Conservation (phyloP, 1,139 yeast species). For the Debaryomyces robertsiae region DNA sequence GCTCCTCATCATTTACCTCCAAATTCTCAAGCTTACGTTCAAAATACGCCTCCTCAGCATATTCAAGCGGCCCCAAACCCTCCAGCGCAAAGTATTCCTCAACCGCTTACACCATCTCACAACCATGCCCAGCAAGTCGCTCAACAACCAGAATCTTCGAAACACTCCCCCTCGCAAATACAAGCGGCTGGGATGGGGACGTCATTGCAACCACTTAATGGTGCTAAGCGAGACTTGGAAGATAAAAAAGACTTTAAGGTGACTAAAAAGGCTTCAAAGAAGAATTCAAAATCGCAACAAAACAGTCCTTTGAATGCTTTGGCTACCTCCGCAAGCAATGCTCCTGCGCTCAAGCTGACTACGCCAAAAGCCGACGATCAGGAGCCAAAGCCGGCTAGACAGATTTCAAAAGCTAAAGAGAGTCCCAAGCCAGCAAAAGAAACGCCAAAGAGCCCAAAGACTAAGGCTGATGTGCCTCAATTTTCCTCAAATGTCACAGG, state of each 20-base stretch:
- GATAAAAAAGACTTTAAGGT: constrained; percentile 31
- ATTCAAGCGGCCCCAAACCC: constrained; percentile 11
- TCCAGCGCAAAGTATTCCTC: constrained; percentile 13
- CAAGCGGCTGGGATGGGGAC: constrained; percentile 8
- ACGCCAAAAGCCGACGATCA: constrained; percentile 5
- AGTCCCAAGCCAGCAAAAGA: constrained; percentile 14
- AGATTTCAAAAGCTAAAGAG: constrained; percentile 14
- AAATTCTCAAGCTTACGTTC: constrained; percentile 11
- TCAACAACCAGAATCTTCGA: constrained; percentile 11
- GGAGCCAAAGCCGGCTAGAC: constrained; percentile 1
- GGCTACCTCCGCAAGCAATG: constrained; percentile 15
- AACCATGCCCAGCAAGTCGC: constrained; percentile 12
- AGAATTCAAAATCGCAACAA: constrained; percentile 22
- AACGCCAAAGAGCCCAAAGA: constrained; percentile 10
- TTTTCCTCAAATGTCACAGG: constrained; percentile 28
- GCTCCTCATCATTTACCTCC: constrained; percentile 7
- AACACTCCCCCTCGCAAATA: constrained; percentile 11
- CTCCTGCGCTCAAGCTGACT: neutral
- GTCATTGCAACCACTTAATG: constrained; percentile 12
- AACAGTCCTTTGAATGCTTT: constrained; percentile 19
- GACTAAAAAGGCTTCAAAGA: constrained; percentile 14
- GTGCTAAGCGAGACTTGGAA: constrained; percentile 40
- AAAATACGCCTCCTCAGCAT: constrained; percentile 14
- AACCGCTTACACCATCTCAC: constrained; percentile 13
- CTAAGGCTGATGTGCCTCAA: constrained; percentile 19